Evolutionary conservation across 768 basidiomycete genomes (phyloP), one percentile per base, ranked within the genome.

Genomic region (Psilocybe cubensis): DNA sequence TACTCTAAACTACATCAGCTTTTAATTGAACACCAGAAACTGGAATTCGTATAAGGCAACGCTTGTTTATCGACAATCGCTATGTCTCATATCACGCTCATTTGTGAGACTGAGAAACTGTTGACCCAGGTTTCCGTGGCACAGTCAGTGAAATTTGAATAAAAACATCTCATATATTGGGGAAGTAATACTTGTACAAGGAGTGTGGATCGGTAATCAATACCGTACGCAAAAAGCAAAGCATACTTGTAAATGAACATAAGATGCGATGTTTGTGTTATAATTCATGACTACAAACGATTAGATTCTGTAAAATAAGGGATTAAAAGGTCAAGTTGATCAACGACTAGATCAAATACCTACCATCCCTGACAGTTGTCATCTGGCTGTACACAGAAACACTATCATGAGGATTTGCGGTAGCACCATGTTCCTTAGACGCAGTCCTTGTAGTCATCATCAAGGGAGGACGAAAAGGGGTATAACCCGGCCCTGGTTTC

Each of bases 131-230:
- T n/a, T n/a, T n/a, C n/a, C n/a, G n/a, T n/a, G n/a, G n/a, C 46
- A 48, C 4, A 10, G 18, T 29, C 28, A 4, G 6, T 8, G 9
- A 44, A 6, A 29, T 2, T 2, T 29, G 3, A n/a, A 24, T 28
- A 28, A 44, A 44, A 9, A 25, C 18, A 17, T 21, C 44, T 17
- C 8, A 44, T 28, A 27, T 25, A 25, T n/a, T 42, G 28, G 5
- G 23, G 28, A 31, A 21, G 20, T 12, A 41, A 24, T 27, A 21
- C 7, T 2, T 43, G 4, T 44, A 28, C 35, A 54, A 20, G 14
- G 42, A 44, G 41, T 18, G 52, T 44, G 52, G 28, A 21, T 20
- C 25, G 52, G 28, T 44, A 44, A 43, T 54, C 43, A 54, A 43
- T 54, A 54, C 52, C 52, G 41, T 21, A n/a, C 5, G 21, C 8